phyloP scores from a whole-genome alignment of 768 basidiomycete species.

The Sarcodon aspratus region DNA sequence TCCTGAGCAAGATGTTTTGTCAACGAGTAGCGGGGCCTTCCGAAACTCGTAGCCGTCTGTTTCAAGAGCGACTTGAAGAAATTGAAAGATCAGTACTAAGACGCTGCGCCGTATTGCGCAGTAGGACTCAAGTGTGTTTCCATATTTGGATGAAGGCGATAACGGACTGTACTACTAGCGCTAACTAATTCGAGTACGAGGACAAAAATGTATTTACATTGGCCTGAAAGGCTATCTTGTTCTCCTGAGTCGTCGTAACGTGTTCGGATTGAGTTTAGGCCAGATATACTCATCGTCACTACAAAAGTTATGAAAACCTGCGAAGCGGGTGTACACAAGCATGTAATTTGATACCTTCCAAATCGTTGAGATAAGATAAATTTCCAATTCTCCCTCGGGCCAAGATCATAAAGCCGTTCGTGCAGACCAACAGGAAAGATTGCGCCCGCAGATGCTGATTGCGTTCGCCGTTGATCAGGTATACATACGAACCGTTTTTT shows the following conservation, averaged over 20 bases:
- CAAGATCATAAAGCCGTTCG: slow-evolving; percentile 10
- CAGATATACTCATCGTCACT: slow-evolving; percentile 4
- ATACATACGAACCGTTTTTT: background rate
- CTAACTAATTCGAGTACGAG: no score
- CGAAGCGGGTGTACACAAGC: background rate
- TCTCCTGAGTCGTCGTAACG: slow-evolving; percentile 3
- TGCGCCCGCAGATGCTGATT: background rate
- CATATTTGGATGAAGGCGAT: no score
- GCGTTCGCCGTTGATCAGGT: background rate
- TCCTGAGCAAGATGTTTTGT: no score
- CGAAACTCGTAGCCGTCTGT: no score
- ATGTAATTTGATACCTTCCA: slow-evolving; percentile 1
- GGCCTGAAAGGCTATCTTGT: background rate
- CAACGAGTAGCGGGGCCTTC: no score
- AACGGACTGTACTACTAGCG: no score
- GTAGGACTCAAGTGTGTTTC: no score
- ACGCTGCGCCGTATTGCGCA: no score
- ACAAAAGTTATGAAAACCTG: background rate
- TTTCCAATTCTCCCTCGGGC: slow-evolving; percentile 10
- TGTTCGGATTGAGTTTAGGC: slow-evolving; percentile 9
- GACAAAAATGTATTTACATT: no score
- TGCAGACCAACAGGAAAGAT: slow-evolving; percentile 3
- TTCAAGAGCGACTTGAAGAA: no score
- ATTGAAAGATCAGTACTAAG: no score
- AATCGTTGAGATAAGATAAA: background rate